Evolutionary conservation across 768 basidiomycete species (phyloP), one percentile per base, ranked within the genome.

Genomic region (Lentinula boryana): DNA sequence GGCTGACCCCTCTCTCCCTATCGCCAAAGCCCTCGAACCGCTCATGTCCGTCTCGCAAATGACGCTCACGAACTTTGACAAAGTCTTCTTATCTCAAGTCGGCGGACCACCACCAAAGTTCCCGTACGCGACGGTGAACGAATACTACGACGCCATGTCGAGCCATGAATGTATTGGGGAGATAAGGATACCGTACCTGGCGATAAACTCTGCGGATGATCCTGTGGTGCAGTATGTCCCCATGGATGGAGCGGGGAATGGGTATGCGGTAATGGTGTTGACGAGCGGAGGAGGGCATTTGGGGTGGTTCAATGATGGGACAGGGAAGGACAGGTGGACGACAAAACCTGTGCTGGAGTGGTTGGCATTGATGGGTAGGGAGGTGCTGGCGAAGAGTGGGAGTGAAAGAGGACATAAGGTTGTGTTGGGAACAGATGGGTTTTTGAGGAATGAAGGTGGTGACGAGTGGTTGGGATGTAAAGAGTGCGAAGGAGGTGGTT

Each of bases 201-300:
- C 86, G 5, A 79, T 93, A 61, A 90, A 88, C 67, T 81, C 91
- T 16, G 80, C 79, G 23, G 89, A 93, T 69, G 91, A 93, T 71
- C 91, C 91, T 18, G 80, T 93, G 44, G 85, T 91, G 21, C 78
- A 76, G 50, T 75, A 82, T 58, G 77, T 87, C 41, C 89, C 88
- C 33, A 78, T 80, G 69, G 78, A 85, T 60, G 77, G 76, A 6
- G 78, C 76, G 60, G 78, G 76, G 27, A 84, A 83, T 64, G 76
- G 75, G 5, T 80, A 80, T 67, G 80, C 86, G 13, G 75, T 82
- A 3, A 83, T 87, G 74, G 84, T 76, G 21, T 68, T 87, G 51
- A 91, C 92, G 0, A 71, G 75, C 33, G 72, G 76, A 21, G 92
- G 90, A 1, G 90, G 91, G 0, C 91, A 93, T 74, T 77, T 93